These are phyloP conservation scores for Glomus cerebriforme DNA, from an alignment of 192 early-diverging fungal species.

Conservation along the genomic window DNA sequence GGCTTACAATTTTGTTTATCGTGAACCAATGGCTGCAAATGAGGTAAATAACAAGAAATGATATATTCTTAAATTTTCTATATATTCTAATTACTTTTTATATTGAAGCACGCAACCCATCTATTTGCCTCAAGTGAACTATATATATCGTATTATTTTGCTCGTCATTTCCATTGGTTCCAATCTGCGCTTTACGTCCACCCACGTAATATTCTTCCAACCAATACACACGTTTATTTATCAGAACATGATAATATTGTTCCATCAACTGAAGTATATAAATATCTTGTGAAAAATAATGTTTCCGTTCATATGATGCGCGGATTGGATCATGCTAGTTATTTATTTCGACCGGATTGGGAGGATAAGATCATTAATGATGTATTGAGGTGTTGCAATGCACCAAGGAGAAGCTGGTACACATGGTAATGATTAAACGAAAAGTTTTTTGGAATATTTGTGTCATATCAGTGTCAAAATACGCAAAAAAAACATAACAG, in stretches of 20 bases:
- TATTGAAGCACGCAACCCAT: constrained; percentile 52
- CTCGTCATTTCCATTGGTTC: constrained; percentile 55
- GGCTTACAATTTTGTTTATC: constrained; percentile 62
- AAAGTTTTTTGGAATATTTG: too few species aligned
- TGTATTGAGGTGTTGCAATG: constrained; percentile 24
- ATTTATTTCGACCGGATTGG: constrained; percentile 43
- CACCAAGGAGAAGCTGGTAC: neutral
- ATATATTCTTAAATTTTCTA: neutral
- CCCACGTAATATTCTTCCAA: constrained; percentile 32
- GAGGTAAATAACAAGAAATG: constrained; percentile 36
- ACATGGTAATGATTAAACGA: too few species aligned
- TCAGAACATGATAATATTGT: constrained; percentile 51
- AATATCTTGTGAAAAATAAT: constrained; percentile 41
- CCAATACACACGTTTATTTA: constrained; percentile 43
- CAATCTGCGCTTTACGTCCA: constrained; percentile 44
- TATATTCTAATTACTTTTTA: neutral
- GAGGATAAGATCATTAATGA: constrained; percentile 30
- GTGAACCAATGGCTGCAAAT: constrained; percentile 39
- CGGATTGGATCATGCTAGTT: constrained; percentile 49
- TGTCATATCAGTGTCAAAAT: too few species aligned
- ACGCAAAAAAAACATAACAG: too few species aligned
- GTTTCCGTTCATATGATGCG: constrained; percentile 44
- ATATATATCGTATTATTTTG: constrained; percentile 62
- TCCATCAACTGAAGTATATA: constrained; percentile 37
- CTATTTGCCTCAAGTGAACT: constrained; percentile 63